Percentiles rank a stretch among this genome's conserved stretches.
Conservation (phyloP, 768 basidiomycete species). For the Saitozyma sp. region DNA sequence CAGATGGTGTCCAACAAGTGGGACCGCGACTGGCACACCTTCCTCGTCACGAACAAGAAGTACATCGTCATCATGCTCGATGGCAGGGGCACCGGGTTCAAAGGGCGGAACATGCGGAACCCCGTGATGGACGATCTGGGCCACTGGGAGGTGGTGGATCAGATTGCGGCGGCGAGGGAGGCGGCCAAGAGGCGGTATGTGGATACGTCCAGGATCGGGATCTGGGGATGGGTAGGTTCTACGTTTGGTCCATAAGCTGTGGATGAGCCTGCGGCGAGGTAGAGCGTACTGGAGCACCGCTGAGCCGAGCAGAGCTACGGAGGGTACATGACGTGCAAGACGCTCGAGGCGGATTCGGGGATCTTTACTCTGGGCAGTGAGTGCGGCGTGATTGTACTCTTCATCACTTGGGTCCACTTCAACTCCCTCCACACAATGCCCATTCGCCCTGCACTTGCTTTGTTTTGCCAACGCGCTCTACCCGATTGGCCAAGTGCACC, state of each 20-base stretch:
- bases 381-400: constrained; percentile 46
- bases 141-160: constrained; percentile 83
- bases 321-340: constrained; percentile 92
- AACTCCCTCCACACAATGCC: too few species aligned
- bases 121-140: constrained; percentile 87
- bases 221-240: constrained; percentile 91
- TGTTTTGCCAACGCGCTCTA: not conserved
- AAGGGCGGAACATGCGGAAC: constrained; percentile 79
- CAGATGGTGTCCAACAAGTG: constrained; percentile 73
- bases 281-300: not conserved
- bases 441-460: constrained; percentile 6
- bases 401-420: too few species aligned
- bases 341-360: constrained; percentile 83
- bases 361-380: constrained; percentile 85
- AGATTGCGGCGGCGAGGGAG: constrained; percentile 80
- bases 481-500: not conserved
- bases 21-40: constrained; percentile 79
- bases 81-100: constrained; percentile 89
- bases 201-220: constrained; percentile 81
- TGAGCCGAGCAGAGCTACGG: constrained; percentile 74
- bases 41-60: constrained; percentile 73
- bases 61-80: constrained; percentile 88
- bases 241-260: not conserved
- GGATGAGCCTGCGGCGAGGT: not conserved
- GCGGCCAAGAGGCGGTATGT: constrained; percentile 88